A percentile compares a stretch with the other conserved stretches of the same genome.
These are phyloP conservation scores for Suhomyces bribrorum DNA, from an alignment of 1,139 yeast species.

Conservation along the genomic window DNA sequence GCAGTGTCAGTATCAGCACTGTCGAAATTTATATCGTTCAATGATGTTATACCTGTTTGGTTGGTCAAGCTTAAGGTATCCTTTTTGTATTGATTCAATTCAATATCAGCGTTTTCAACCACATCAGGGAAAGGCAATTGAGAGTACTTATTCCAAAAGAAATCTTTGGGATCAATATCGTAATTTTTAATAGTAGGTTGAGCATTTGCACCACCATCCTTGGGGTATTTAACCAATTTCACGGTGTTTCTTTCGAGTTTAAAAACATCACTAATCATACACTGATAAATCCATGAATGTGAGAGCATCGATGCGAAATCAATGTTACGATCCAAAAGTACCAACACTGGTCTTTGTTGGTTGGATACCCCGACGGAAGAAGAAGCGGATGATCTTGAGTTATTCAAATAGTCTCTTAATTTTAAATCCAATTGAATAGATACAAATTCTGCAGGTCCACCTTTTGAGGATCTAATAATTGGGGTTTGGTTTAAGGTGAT, in stretches of 20 bases:
- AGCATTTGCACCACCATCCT: constrained; percentile 24
- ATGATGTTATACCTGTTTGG: constrained; percentile 69
- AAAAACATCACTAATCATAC: constrained; percentile 92
- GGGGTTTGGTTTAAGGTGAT: constrained; percentile 82
- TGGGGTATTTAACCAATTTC: constrained; percentile 40
- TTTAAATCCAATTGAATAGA: constrained; percentile 83
- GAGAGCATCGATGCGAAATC: constrained; percentile 93
- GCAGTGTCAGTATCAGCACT: constrained; percentile 61
- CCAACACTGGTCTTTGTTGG: constrained; percentile 69
- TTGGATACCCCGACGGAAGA: constrained; percentile 22
- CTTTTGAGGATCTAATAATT: constrained; percentile 83
- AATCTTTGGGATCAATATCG: constrained; percentile 90
- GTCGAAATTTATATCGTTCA: constrained; percentile 73
- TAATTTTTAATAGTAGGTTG: constrained; percentile 52
- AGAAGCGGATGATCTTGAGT: constrained; percentile 46
- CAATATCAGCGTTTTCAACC: constrained; percentile 90
- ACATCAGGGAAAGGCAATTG: constrained; percentile 96
- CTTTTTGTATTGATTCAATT: constrained; percentile 73
- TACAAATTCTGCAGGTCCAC: constrained; percentile 94
- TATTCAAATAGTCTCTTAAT: constrained; percentile 80
- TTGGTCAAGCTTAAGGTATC: constrained; percentile 86
- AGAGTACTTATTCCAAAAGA: constrained; percentile 85
- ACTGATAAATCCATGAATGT: constrained; percentile 97
- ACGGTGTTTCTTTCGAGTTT: constrained; percentile 77
- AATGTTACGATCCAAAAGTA: constrained; percentile 82